Conservation (phyloP, 2,329 filamentous ascomycete genomes). For the Aspergillus calidoustus region DNA sequence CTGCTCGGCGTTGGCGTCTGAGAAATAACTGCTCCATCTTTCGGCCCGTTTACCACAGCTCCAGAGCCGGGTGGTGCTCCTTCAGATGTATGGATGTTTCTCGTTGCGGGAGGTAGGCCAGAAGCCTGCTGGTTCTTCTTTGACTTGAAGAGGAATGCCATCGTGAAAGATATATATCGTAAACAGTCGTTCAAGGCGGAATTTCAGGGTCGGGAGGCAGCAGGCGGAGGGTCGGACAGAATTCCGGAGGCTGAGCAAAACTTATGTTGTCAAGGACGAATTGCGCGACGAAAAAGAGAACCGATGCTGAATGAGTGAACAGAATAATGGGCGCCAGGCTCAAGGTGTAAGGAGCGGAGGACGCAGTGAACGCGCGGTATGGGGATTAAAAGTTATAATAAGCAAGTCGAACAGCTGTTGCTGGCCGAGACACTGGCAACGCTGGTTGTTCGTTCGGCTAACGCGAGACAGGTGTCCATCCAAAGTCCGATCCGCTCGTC, state of each 20-base stretch:
- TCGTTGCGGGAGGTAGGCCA: conserved; percentile 56
- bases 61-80: conserved; percentile 49
- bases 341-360: conserved; percentile 14
- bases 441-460: conserved; percentile 13
- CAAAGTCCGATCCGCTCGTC: conserved; percentile 20
- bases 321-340: conserved; percentile 24
- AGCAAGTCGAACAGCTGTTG: conserved; percentile 12
- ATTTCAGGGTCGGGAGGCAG: conserved; percentile 10
- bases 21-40: conserved; percentile 40
- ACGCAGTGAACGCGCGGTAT: conserved; percentile 17
- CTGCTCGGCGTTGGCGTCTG: conserved; percentile 75
- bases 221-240: conserved; percentile 18
- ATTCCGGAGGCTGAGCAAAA: neutral
- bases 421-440: conserved; percentile 4
- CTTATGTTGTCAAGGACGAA: conserved; percentile 3
- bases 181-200: conserved; percentile 38
- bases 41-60: conserved; percentile 53
- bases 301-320: conserved; percentile 7
- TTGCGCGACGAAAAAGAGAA: conserved; percentile 1
- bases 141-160: conserved; percentile 83
- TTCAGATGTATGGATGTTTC: conserved; percentile 62
- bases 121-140: conserved; percentile 71
- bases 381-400: conserved; percentile 18
- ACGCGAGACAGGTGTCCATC: conserved; percentile 11
- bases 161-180: conserved; percentile 49